Evolutionary conservation across 805 yeast species (phyloP).

Genomic region (Hanseniaspora clermontiae): DNA sequence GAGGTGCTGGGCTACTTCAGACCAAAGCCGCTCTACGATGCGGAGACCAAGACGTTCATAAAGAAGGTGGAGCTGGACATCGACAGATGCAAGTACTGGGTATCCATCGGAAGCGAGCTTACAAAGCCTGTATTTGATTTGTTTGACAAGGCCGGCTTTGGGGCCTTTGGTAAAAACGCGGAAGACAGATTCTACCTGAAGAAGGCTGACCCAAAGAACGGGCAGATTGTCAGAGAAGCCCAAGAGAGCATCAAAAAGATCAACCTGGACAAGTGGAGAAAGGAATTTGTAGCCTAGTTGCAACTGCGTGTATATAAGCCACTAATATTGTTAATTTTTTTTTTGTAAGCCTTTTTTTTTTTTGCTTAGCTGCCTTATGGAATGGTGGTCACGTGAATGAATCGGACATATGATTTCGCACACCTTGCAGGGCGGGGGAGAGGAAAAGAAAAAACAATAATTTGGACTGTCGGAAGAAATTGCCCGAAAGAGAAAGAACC

Average conservation of each 20-base stretch:
- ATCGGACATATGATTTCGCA: not conserved
- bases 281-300: conserved; percentile 6
- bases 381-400: too few relatives aligned
- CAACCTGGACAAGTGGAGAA: conserved; percentile 11
- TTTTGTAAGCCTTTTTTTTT: too few relatives aligned
- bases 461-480: not conserved
- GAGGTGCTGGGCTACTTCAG: conserved; percentile 92
- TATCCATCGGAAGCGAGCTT: conserved; percentile 95
- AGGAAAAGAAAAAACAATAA: too few relatives aligned
- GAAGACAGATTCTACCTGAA: not conserved
- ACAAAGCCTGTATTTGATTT: conserved; percentile 66
- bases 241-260: conserved; percentile 2
- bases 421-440: not conserved
- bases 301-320: not conserved
- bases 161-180: conserved; percentile 19
- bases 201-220: conserved; percentile 10
- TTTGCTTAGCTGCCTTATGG: too few relatives aligned
- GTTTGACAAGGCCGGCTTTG: conserved; percentile 63
- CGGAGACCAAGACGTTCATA: conserved; percentile 40
- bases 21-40: conserved; percentile 62
- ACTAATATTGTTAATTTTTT: too few relatives aligned
- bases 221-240: conserved; percentile 9
- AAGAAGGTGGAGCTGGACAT: conserved; percentile 60
- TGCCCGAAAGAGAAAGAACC: not conserved
- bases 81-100: conserved; percentile 85